phyloP scores from a whole-genome alignment of 192 early-diverging fungal genomes.

The Chytriomyces sp. region DNA sequence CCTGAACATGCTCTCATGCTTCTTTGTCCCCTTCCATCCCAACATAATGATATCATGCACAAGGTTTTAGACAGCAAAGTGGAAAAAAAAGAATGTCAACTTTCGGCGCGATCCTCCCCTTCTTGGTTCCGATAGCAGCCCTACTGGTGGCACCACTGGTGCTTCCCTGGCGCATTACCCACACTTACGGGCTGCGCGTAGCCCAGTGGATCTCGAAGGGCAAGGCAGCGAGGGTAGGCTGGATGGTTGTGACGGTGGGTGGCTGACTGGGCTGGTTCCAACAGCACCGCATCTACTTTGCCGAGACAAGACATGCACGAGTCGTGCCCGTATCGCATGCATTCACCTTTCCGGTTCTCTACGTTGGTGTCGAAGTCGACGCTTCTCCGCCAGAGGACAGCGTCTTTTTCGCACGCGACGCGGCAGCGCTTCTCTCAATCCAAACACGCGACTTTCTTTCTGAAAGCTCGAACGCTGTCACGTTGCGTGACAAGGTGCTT shows the following conservation, averaged over 20 bases:
- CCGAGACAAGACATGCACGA: conserved; percentile 48
- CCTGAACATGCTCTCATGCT: too few relatives aligned
- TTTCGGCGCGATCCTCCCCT: too few relatives aligned
- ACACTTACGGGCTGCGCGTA: neutral
- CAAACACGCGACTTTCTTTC: conserved; percentile 35
- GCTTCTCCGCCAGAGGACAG: neutral
- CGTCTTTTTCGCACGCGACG: neutral
- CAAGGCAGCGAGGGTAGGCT: neutral
- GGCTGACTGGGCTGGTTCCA: neutral
- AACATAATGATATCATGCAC: too few relatives aligned
- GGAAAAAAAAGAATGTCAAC: too few relatives aligned
- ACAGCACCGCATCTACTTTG: conserved; percentile 38
- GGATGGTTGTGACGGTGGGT: too few relatives aligned
- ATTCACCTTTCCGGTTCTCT: conserved; percentile 58
- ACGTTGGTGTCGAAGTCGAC: conserved; percentile 41
- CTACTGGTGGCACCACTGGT: conserved; percentile 10
- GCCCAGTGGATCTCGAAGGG: neutral
- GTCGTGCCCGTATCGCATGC: conserved; percentile 45
- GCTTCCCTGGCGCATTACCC: neutral
- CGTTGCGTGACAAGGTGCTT: neutral
- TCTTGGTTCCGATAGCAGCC: too few relatives aligned
- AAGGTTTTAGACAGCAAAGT: too few relatives aligned
- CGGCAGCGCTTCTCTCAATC: conserved; percentile 32
- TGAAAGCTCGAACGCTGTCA: neutral
- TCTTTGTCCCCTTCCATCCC: too few relatives aligned